phyloP scores from a whole-genome alignment of 768 basidiomycete species.

The Bullera alba region DNA sequence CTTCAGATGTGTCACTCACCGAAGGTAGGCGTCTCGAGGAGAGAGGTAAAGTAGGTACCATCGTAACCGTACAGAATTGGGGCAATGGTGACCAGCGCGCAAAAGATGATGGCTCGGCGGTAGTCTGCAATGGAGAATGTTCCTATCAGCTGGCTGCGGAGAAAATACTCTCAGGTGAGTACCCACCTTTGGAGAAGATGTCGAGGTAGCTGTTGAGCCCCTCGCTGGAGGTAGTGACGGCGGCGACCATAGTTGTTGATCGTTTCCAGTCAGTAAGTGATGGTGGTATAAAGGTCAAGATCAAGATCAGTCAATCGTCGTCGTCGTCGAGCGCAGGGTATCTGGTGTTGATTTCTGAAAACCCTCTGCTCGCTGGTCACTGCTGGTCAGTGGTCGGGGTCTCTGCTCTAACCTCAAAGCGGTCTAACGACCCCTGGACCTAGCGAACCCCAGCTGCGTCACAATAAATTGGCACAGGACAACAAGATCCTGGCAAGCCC shows the following conservation, averaged over 20 bases:
- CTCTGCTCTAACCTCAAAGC: too few species aligned
- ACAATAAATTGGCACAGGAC: too few species aligned
- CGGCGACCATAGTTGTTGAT: slow-evolving; percentile 13
- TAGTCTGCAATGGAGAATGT: too few species aligned
- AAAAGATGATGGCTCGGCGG: slow-evolving; percentile 19
- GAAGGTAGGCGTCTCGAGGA: slow-evolving; percentile 29
- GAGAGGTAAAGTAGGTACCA: slow-evolving; percentile 41
- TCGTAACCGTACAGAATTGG: slow-evolving; percentile 28
- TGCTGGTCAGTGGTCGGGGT: too few species aligned
- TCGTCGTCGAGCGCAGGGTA: too few species aligned
- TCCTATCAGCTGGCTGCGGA: too few species aligned
- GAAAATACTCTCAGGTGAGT: too few species aligned
- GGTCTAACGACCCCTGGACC: too few species aligned
- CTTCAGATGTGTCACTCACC: slow-evolving; percentile 9
- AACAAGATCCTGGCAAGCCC: too few species aligned
- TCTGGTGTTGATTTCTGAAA: too few species aligned
- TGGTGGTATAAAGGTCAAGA: not conserved
- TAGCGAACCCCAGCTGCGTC: too few species aligned
- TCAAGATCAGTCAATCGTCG: not conserved
- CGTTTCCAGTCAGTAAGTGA: not conserved
- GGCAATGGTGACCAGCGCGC: slow-evolving; percentile 15
- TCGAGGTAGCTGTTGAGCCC: slow-evolving; percentile 10
- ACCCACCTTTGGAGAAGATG: slow-evolving; percentile 14
- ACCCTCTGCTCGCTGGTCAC: too few species aligned
- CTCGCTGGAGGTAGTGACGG: slow-evolving; percentile 1